These are phyloP conservation scores for Diaporthe velutina DNA, from an alignment of 2,329 filamentous ascomycete species.

Conservation along the genomic window DNA sequence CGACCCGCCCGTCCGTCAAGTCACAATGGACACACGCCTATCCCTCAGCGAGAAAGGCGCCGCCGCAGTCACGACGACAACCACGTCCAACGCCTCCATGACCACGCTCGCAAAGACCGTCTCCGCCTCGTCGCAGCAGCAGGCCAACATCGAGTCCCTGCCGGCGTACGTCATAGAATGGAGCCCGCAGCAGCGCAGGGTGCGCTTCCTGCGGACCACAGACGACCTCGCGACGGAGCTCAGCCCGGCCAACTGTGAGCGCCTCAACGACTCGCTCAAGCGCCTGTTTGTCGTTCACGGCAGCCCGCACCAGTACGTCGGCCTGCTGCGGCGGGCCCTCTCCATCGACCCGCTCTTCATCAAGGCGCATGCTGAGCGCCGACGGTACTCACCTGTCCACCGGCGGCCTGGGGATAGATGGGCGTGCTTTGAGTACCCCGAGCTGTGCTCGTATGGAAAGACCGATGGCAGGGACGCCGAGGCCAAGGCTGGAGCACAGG, in stretches of 20 bases:
- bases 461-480: slow-evolving; percentile 38
- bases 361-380: slow-evolving; percentile 46
- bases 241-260: slow-evolving; percentile 32
- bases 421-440: slow-evolving; percentile 48
- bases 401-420: slow-evolving; percentile 33
- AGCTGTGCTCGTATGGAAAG: slow-evolving; percentile 44
- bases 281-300: slow-evolving; percentile 47
- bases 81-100: slow-evolving; percentile 8
- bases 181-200: slow-evolving; percentile 35
- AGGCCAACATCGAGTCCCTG: slow-evolving; percentile 26
- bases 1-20: not conserved
- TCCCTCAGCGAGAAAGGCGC: slow-evolving; percentile 1
- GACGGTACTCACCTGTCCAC: slow-evolving; percentile 43
- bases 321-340: slow-evolving; percentile 41
- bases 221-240: slow-evolving; percentile 41
- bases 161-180: slow-evolving; percentile 41
- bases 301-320: slow-evolving; percentile 42
- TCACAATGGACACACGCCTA: not conserved
- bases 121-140: slow-evolving; percentile 1
- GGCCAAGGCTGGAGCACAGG: slow-evolving; percentile 9
- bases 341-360: slow-evolving; percentile 48
- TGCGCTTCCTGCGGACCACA: slow-evolving; percentile 36
- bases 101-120: slow-evolving; percentile 5
- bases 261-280: slow-evolving; percentile 8
- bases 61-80: not conserved